These are phyloP conservation scores for Arthrobotrys pseudoclavata DNA, from an alignment of 2,329 filamentous ascomycete genomes.

Conservation along the genomic window DNA sequence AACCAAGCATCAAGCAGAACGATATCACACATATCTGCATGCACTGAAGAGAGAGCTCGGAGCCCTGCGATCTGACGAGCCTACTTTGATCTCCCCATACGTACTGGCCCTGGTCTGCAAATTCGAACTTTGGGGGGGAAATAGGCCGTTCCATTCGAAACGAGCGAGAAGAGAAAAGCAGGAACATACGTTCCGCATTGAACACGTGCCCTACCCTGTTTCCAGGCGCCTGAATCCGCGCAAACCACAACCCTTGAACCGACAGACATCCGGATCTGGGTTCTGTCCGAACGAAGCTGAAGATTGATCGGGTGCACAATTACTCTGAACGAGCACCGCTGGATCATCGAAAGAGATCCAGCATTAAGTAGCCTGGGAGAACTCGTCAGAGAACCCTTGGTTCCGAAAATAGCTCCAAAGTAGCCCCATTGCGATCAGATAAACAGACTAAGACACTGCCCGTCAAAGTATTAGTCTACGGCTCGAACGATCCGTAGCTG, in stretches of 20 bases:
- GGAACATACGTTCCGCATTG: slow-evolving; percentile 57
- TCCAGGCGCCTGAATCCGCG: slow-evolving; percentile 25
- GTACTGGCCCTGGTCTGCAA: slow-evolving; percentile 34
- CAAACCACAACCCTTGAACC: slow-evolving; percentile 21
- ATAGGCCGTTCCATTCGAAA: slow-evolving; percentile 21
- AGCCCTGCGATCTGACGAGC: slow-evolving; percentile 55
- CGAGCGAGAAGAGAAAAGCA: slow-evolving; percentile 48
- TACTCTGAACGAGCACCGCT: slow-evolving; percentile 11
- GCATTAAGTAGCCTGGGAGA: neutral
- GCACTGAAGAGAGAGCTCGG: slow-evolving; percentile 55
- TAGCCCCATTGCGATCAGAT: slow-evolving; percentile 21
- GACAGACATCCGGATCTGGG: slow-evolving; percentile 16
- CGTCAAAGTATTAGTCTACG: slow-evolving; percentile 38
- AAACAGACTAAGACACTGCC: slow-evolving; percentile 41
- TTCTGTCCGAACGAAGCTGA: slow-evolving; percentile 21
- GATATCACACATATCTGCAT: slow-evolving; percentile 41
- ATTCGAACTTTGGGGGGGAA: slow-evolving; percentile 1
- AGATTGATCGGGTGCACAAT: slow-evolving; percentile 26
- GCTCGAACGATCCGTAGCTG: slow-evolving; percentile 55
- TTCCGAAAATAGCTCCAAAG: slow-evolving; percentile 41
- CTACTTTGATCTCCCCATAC: slow-evolving; percentile 45
- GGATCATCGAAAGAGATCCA: slow-evolving; percentile 26
- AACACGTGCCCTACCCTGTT: slow-evolving; percentile 56
- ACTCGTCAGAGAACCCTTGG: slow-evolving; percentile 24
- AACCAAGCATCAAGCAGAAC: slow-evolving; percentile 31